phyloP scores from a whole-genome alignment of 495 filamentous ascomycete species.

The Halenospora varia region DNA sequence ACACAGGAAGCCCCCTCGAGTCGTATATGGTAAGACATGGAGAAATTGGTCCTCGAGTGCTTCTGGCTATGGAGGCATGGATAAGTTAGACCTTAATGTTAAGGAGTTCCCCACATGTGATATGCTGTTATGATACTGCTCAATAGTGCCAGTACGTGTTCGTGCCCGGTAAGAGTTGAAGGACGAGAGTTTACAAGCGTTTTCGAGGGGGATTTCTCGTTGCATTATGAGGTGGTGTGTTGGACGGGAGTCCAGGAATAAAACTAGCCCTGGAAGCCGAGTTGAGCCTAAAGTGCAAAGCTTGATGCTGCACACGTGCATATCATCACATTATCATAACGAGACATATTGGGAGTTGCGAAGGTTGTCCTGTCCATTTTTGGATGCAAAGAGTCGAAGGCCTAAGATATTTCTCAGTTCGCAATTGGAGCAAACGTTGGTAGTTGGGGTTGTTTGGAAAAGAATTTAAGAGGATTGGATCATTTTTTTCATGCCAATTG shows the following conservation, averaged over 20 bases:
- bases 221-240: no score
- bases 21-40: background rate
- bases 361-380: background rate
- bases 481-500: background rate
- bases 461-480: background rate
- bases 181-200: no score
- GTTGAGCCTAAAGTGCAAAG: background rate
- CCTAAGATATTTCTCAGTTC: background rate
- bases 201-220: no score
- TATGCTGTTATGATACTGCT: no score
- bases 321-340: background rate
- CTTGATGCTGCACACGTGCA: no score
- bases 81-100: background rate
- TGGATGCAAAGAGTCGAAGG: background rate
- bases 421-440: background rate
- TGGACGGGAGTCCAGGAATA: no score
- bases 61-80: background rate
- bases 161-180: no score
- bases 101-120: no score
- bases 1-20: background rate
- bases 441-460: background rate
- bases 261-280: background rate
- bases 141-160: no score
- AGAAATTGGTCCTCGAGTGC: background rate
- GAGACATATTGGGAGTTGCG: background rate